Conservation (phyloP, 257 asterid species). For the Paulownia fortunei region DNA sequence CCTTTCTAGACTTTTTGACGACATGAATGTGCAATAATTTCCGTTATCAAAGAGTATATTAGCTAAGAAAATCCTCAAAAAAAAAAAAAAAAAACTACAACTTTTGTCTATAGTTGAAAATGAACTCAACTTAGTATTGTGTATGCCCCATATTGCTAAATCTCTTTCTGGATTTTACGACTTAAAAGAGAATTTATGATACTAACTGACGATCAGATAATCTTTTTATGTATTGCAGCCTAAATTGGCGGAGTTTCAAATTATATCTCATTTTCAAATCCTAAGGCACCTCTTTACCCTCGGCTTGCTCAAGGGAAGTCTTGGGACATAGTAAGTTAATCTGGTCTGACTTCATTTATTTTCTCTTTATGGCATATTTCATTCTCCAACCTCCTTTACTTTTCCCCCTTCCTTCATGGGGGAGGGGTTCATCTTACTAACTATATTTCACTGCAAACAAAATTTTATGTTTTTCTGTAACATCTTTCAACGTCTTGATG, state of each 20-base stretch:
- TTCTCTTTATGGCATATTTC: background rate
- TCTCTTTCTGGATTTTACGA: background rate
- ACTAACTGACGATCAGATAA: background rate
- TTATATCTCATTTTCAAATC: conserved; percentile 59
- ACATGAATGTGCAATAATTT: background rate
- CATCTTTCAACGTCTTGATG: too few species aligned
- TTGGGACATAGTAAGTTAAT: conserved; percentile 66
- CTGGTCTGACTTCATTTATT: background rate
- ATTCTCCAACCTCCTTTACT: background rate
- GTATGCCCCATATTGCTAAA: background rate
- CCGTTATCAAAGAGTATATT: background rate
- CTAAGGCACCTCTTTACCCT: conserved; percentile 65
- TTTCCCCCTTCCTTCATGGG: background rate
- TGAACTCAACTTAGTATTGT: too few species aligned
- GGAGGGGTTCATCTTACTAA: too few species aligned
- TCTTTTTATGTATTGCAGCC: conserved; percentile 51
- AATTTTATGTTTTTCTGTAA: background rate
- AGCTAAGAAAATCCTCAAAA: background rate
- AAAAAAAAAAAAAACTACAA: too few species aligned
- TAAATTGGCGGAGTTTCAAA: conserved; percentile 57
- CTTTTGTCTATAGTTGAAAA: background rate
- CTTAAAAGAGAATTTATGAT: background rate
- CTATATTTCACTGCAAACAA: background rate
- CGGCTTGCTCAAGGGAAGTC: conserved; percentile 42
- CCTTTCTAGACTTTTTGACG: background rate